Evolutionary conservation across 139 green algal genomes (phyloP).

Genomic region (Chlamydomonas eustigma): DNA sequence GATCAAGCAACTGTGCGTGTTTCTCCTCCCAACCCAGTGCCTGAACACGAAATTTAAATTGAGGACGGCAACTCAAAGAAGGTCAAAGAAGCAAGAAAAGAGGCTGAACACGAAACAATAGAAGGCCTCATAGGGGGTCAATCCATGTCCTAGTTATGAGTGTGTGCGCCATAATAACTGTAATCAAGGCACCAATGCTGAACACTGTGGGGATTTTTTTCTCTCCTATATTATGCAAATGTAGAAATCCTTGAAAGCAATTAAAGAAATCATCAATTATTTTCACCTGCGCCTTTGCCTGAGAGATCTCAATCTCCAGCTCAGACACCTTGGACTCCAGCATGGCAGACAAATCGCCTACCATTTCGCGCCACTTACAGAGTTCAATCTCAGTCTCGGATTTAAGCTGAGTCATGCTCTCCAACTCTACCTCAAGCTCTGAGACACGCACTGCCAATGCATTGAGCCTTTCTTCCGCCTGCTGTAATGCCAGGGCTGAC

Average conservation of each 20-base stretch:
- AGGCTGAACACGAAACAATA: too few species aligned
- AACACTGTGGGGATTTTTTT: too few species aligned
- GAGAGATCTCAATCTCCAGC: background rate
- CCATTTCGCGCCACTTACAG: background rate
- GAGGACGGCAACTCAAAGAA: too few species aligned
- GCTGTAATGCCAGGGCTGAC: background rate
- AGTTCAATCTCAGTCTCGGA: background rate
- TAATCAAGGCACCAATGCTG: too few species aligned
- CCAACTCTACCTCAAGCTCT: background rate
- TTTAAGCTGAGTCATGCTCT: background rate
- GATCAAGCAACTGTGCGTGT: slow-evolving; percentile 10
- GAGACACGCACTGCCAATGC: background rate
- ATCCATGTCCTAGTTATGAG: too few species aligned
- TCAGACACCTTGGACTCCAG: background rate
- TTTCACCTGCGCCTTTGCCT: background rate
- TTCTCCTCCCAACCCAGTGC: background rate
- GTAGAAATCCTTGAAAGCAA: too few species aligned
- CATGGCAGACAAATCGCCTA: background rate
- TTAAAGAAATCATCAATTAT: too few species aligned
- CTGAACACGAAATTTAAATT: too few species aligned
- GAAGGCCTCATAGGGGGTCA: too few species aligned
- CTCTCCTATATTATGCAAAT: too few species aligned
- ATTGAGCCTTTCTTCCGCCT: background rate
- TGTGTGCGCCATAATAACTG: too few species aligned
- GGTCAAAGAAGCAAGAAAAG: too few species aligned